Percentiles rank a stretch among this genome's conserved stretches.
Conservation (phyloP, 176 grass and related monocot species). For the Aegilops umbellulata region DNA sequence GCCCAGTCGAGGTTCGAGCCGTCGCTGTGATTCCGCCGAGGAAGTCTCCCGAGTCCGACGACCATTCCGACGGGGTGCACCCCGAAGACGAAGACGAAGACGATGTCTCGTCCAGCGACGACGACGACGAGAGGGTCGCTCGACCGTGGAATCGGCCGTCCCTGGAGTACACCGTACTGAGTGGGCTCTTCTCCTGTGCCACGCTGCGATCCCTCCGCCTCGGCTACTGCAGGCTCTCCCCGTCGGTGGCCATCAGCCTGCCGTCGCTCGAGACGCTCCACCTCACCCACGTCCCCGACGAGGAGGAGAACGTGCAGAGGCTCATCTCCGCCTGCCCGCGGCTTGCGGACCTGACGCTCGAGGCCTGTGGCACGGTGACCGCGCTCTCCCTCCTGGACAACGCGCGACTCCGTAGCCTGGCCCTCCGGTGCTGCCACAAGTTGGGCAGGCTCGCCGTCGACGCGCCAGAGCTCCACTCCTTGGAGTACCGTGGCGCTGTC, state of each 20-base stretch:
- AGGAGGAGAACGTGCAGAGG: not conserved
- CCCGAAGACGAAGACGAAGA: not conserved
- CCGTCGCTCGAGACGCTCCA: not conserved
- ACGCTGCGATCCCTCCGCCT: not conserved
- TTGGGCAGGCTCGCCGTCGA: not conserved
- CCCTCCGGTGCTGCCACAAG: not conserved
- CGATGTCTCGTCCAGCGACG: not conserved
- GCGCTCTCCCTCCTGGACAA: not conserved
- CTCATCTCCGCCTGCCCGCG: not conserved
- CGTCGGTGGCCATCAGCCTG: not conserved
- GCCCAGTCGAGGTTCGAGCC: not conserved
- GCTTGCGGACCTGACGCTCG: conserved; percentile 8
- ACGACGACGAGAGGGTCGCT: not conserved
- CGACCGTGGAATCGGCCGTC: no score
- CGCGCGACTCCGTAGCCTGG: not conserved
- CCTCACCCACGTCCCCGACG: not conserved
- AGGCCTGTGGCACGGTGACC: not conserved
- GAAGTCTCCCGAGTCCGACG: not conserved
- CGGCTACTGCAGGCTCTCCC: not conserved
- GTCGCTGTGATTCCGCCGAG: no score
- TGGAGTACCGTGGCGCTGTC: not conserved
- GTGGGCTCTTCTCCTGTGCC: not conserved
- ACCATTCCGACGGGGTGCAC: not conserved
- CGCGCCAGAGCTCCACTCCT: not conserved
- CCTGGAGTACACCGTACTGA: no score